Conservation (phyloP, 768 basidiomycete species). For the Leucocoprinus leucothites region DNA sequence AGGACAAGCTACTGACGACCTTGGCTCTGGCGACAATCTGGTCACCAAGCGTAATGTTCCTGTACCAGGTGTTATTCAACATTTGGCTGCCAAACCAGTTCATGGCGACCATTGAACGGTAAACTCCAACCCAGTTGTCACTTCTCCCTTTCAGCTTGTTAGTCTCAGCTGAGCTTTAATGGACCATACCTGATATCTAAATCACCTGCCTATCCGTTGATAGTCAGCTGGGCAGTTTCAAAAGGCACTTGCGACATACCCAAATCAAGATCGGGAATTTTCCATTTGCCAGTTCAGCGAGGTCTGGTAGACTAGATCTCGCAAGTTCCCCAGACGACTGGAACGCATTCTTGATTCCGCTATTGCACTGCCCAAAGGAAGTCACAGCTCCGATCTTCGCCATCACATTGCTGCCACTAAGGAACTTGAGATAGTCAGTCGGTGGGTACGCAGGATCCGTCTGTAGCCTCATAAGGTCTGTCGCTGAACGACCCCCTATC, state of each 20-base stretch:
- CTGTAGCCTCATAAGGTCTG: not conserved
- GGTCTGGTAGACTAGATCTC: not conserved
- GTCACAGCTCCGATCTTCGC: conserved; percentile 6
- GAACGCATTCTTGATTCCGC: not conserved
- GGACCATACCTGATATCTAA: conserved; percentile 1
- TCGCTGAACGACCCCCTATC: not conserved
- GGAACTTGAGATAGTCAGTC: not conserved
- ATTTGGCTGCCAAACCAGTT: conserved; percentile 6
- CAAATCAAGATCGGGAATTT: conserved; percentile 4
- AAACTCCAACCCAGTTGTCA: conserved; percentile 9
- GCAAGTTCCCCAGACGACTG: not conserved
- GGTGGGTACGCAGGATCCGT: conserved; percentile 7
- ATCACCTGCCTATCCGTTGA: conserved; percentile 2
- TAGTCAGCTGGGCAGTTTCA: not conserved
- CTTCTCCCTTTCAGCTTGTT: not conserved
- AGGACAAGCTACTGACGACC: conserved; percentile 1
- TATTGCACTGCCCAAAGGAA: not conserved
- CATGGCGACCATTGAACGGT: conserved; percentile 5
- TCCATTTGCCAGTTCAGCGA: conserved; percentile 1
- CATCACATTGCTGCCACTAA: not conserved
- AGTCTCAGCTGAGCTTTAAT: not conserved
- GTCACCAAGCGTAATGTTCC: not conserved
- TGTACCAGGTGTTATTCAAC: conserved; percentile 4
- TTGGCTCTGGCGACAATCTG: not conserved
- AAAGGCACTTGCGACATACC: not conserved